Percentiles rank a stretch among this genome's conserved stretches.
Conservation (phyloP, 2,329 filamentous ascomycete species). For the Exophiala alcalophila region DNA sequence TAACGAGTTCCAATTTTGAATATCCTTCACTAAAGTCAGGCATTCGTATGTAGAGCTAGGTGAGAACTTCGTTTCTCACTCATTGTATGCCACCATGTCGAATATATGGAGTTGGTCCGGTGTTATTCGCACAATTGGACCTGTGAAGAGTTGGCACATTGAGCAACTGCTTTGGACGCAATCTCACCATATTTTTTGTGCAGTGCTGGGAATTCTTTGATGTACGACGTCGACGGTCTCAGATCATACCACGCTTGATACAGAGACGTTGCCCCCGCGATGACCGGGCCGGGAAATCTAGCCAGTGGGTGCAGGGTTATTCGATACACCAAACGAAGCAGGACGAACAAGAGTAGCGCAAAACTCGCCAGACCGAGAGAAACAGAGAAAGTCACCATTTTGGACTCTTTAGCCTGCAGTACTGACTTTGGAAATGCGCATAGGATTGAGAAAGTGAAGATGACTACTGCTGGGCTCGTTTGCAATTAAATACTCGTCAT, state of each 20-base stretch:
- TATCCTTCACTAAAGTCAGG: constrained; percentile 9
- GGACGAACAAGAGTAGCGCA: not conserved
- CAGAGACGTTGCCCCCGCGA: constrained; percentile 33
- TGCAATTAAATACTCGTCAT: no score
- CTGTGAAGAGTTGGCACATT: not conserved
- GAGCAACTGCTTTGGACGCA: not conserved
- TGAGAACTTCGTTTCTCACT: constrained; percentile 3
- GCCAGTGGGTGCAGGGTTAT: constrained; percentile 36
- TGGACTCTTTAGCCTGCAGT: no score
- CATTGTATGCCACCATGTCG: constrained; percentile 23
- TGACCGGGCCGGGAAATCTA: constrained; percentile 37
- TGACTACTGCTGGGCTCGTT: no score
- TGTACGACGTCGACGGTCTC: constrained; percentile 7
- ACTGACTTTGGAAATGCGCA: no score
- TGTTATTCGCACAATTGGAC: constrained; percentile 35
- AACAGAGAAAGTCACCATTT: not conserved
- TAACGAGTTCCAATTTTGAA: constrained; percentile 18
- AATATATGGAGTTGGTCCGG: constrained; percentile 34
- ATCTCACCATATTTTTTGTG: constrained; percentile 15
- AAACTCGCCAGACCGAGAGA: not conserved
- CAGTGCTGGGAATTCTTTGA: constrained; percentile 5
- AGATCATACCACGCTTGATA: constrained; percentile 30
- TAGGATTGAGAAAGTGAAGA: no score
- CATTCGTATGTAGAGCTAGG: no score
- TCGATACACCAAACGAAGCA: constrained; percentile 25